These are phyloP conservation scores for Ophiostoma sp. DNA, from an alignment of 2,329 filamentous ascomycete genomes.

Conservation along the genomic window DNA sequence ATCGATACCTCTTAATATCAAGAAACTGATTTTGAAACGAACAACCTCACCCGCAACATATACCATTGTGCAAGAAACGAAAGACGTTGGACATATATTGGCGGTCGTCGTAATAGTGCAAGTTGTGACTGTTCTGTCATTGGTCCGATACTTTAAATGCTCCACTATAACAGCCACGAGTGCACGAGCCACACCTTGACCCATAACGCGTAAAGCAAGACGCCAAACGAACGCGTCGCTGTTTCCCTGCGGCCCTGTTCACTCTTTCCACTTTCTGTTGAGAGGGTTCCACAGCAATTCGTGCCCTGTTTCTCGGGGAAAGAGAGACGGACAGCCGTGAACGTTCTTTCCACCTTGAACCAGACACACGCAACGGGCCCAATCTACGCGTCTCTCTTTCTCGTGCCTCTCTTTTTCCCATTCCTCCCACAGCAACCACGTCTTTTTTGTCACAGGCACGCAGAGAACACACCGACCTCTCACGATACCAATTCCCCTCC, in stretches of 20 bases:
- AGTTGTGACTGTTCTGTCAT: background rate
- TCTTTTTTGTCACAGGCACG: background rate
- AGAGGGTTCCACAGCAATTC: constrained; percentile 12
- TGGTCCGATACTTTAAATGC: background rate
- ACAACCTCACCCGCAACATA: background rate
- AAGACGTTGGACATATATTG: background rate
- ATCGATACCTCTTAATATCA: constrained; percentile 15
- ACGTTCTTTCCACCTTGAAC: constrained; percentile 1
- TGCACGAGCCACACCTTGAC: constrained; percentile 9
- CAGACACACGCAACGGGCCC: constrained; percentile 20
- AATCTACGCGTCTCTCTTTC: constrained; percentile 31
- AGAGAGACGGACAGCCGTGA: background rate
- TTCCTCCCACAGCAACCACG: background rate
- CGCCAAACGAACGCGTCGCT: constrained; percentile 26
- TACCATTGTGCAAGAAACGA: background rate
- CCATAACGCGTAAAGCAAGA: constrained; percentile 19
- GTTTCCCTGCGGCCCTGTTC: background rate
- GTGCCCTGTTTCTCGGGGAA: background rate
- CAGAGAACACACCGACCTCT: background rate
- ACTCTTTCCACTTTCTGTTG: background rate
- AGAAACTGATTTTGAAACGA: background rate
- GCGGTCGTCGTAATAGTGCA: background rate
- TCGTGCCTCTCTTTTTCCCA: constrained; percentile 14
- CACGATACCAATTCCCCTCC: background rate
- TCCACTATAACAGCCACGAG: constrained; percentile 10